Percentiles rank a stretch among this genome's conserved stretches.
phyloP scores from a whole-genome alignment of 768 basidiomycete species.

The Amanita brunnescens region DNA sequence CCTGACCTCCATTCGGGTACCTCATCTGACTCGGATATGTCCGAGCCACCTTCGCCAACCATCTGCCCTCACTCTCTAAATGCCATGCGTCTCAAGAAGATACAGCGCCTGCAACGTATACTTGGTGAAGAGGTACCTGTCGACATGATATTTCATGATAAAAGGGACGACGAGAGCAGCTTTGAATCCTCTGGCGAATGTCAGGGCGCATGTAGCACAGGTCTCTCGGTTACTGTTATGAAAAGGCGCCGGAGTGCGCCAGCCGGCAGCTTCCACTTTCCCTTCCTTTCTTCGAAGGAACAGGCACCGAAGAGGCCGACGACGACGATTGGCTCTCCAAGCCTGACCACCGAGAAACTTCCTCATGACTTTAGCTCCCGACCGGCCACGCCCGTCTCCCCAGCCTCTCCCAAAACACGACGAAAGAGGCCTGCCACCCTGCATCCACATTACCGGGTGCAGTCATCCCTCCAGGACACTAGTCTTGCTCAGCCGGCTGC shows the following conservation, averaged over 20 bases:
- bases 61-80: not conserved
- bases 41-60: not conserved
- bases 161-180: not conserved
- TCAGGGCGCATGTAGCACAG: not conserved
- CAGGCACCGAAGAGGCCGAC: not conserved
- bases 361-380: not conserved
- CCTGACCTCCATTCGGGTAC: not conserved
- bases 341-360: too few relatives aligned
- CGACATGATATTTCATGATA: not conserved
- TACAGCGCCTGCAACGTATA: not conserved
- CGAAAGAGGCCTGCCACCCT: not conserved
- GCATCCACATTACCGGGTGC: too few relatives aligned
- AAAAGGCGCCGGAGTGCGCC: not conserved
- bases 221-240: not conserved
- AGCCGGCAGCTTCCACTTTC: not conserved
- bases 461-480: too few relatives aligned
- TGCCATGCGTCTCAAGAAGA: constrained; percentile 3
- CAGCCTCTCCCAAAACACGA: not conserved
- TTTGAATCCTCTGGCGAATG: not conserved
- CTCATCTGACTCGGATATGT: not conserved
- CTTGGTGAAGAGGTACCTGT: constrained; percentile 4
- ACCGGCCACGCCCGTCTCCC: not conserved
- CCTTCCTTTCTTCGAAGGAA: not conserved
- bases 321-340: not conserved
- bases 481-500: not conserved